Percentiles rank a stretch among this genome's conserved stretches.
These are phyloP conservation scores for Echria macrotheca DNA, from an alignment of 495 filamentous ascomycete species.

Conservation along the genomic window DNA sequence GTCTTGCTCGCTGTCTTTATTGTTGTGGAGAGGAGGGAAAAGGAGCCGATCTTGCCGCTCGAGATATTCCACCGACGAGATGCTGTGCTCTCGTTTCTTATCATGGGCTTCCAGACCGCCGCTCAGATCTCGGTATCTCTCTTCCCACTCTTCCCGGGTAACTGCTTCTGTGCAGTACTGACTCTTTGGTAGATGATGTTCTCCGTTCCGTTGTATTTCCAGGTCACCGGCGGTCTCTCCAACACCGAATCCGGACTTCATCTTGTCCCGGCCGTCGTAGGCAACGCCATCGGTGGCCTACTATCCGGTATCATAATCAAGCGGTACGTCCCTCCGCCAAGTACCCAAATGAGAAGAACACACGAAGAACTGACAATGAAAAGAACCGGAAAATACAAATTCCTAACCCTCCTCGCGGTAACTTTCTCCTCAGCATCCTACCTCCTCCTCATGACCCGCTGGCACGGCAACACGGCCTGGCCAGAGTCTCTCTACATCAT, in stretches of 20 bases:
- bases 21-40: constrained; percentile 46
- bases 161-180: neutral
- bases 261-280: constrained; percentile 59
- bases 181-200: constrained; percentile 57
- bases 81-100: constrained; percentile 49
- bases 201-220: constrained; percentile 64
- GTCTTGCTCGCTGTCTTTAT: constrained; percentile 43
- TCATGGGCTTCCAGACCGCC: constrained; percentile 46
- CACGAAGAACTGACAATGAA: too few species aligned
- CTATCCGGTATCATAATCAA: constrained; percentile 54
- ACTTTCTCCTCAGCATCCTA: constrained; percentile 48
- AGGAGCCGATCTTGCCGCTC: constrained; percentile 59
- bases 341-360: neutral
- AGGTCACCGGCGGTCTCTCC: constrained; percentile 52
- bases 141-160: constrained; percentile 26
- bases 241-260: constrained; percentile 55
- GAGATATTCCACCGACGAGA: constrained; percentile 51
- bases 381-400: constrained; percentile 57
- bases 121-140: constrained; percentile 56
- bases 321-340: constrained; percentile 17
- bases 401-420: constrained; percentile 46
- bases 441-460: constrained; percentile 50
- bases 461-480: constrained; percentile 57
- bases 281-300: constrained; percentile 60
- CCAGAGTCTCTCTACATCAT: constrained; percentile 60